Evolutionary conservation across 306 rosid genomes (phyloP).

Genomic region (Vachellia collinsii): DNA sequence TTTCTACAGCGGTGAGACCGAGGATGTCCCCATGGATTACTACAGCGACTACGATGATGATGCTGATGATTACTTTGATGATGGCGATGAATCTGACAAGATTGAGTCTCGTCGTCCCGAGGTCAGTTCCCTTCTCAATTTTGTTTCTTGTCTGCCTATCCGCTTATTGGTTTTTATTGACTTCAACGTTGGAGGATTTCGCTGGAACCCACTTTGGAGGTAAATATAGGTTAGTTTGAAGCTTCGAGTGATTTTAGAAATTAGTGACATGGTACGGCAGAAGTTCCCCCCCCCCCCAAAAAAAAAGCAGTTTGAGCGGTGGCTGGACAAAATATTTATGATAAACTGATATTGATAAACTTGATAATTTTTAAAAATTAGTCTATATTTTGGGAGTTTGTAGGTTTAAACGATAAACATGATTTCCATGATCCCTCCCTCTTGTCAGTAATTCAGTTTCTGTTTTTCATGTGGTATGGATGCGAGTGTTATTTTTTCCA

Average conservation of each 20-base stretch:
- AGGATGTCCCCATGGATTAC: conserved; percentile 57
- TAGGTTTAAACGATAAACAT: conserved; percentile 9
- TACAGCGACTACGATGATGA: conserved; percentile 62
- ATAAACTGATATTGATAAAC: neutral
- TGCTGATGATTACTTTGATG: conserved; percentile 56
- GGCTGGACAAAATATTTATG: neutral
- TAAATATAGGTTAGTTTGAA: neutral
- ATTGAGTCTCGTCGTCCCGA: conserved; percentile 69
- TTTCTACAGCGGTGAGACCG: conserved; percentile 79
- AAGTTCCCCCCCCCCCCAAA: neutral
- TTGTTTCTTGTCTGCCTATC: neutral
- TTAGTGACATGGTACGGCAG: neutral
- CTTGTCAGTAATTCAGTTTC: neutral
- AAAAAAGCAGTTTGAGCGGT: neutral
- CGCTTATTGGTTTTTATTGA: neutral
- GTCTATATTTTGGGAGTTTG: conserved; percentile 1
- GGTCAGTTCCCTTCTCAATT: conserved; percentile 46
- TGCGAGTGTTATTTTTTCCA: neutral
- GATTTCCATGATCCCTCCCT: neutral
- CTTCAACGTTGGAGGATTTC: neutral
- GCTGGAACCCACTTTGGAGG: neutral
- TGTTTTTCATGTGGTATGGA: conserved; percentile 5
- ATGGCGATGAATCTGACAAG: conserved; percentile 54
- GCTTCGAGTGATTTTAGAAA: conserved; percentile 1
- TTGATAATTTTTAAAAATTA: conserved; percentile 2